phyloP scores from a whole-genome alignment of 2,329 filamentous ascomycete species.

The Aspergillus proliferans region DNA sequence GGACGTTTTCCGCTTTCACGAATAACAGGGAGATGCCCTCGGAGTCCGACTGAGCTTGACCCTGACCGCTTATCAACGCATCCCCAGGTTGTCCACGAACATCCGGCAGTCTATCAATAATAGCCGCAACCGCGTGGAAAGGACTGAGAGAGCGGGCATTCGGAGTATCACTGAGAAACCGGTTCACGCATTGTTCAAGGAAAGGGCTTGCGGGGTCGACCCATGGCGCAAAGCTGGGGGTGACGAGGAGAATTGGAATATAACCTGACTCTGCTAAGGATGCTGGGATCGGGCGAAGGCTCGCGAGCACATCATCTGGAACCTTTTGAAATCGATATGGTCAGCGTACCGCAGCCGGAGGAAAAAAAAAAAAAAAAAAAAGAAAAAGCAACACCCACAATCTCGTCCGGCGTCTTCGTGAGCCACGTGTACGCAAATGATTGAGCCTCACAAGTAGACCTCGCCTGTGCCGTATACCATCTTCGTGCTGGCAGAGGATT shows the following conservation, averaged over 20 bases:
- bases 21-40: constrained; percentile 33
- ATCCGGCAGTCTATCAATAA: constrained; percentile 32
- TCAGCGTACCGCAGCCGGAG: neutral
- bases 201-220: constrained; percentile 26
- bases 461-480: constrained; percentile 13
- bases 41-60: constrained; percentile 9
- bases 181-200: constrained; percentile 24
- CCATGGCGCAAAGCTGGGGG: constrained; percentile 34
- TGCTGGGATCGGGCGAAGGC: constrained; percentile 14
- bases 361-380: neutral
- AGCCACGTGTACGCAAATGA: constrained; percentile 29
- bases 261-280: constrained; percentile 10
- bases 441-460: constrained; percentile 1
- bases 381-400: constrained; percentile 15
- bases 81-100: constrained; percentile 1
- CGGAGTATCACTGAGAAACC: constrained; percentile 15
- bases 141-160: constrained; percentile 3
- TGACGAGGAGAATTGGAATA: constrained; percentile 31
- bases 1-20: constrained; percentile 17
- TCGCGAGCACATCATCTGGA: constrained; percentile 24
- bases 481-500: constrained; percentile 5
- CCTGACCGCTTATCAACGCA: neutral
- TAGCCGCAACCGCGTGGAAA: constrained; percentile 27
- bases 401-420: constrained; percentile 22
- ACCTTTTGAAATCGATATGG: constrained; percentile 16